phyloP scores from a whole-genome alignment of 208 protist genomes.

The Acanthamoeba lenticulata region DNA sequence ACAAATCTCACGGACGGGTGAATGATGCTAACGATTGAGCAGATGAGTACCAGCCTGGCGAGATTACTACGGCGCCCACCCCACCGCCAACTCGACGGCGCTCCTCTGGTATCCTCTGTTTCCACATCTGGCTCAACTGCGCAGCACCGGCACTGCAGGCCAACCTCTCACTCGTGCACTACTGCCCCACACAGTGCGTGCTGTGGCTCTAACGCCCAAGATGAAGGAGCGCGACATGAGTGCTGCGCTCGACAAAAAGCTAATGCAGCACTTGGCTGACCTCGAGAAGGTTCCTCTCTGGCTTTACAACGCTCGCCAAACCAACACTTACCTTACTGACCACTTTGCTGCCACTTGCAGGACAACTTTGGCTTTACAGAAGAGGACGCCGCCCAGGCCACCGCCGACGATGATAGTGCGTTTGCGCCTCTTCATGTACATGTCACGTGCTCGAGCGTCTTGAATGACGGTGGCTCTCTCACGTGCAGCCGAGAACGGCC shows the following conservation, averaged over 20 bases:
- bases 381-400: slow-evolving; percentile 12
- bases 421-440: neutral
- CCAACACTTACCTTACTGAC: neutral
- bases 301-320: neutral
- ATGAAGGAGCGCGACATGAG: slow-evolving; percentile 51
- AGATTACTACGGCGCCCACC: neutral
- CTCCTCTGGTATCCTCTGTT: neutral
- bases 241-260: slow-evolving; percentile 12
- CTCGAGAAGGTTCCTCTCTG: neutral
- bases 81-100: neutral
- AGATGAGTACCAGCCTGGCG: slow-evolving; percentile 38
- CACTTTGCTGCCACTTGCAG: neutral
- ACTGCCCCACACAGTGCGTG: neutral
- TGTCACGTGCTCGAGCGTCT: neutral
- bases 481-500: neutral
- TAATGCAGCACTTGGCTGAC: slow-evolving; percentile 17
- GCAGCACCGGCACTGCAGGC: neutral
- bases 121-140: neutral
- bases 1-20: neutral
- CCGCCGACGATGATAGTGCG: neutral
- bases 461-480: neutral
- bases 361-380: slow-evolving; percentile 61
- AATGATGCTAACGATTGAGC: neutral
- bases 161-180: neutral
- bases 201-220: neutral